A percentile compares a stretch with the other conserved stretches of the same genome.
These are phyloP conservation scores for Candida adriatica DNA, from an alignment of 805 yeast species.

Conservation along the genomic window DNA sequence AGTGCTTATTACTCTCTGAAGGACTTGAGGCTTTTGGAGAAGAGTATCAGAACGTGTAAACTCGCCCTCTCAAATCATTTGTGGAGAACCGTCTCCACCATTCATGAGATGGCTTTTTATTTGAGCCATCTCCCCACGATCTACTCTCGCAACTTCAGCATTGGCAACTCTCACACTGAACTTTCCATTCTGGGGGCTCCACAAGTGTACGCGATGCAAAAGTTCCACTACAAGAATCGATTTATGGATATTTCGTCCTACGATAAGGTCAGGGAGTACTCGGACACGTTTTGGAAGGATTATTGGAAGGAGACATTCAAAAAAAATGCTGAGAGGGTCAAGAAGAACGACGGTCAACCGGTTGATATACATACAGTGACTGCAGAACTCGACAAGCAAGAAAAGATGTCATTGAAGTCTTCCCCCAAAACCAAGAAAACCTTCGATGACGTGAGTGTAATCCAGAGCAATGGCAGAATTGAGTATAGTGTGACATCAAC, in stretches of 20 bases:
- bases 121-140: constrained; percentile 37
- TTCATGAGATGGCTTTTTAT: constrained; percentile 63
- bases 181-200: constrained; percentile 53
- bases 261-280: constrained; percentile 26
- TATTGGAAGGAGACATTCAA: constrained; percentile 42
- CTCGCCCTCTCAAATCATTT: constrained; percentile 43
- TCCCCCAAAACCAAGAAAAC: constrained; percentile 9
- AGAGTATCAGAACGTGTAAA: constrained; percentile 39
- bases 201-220: constrained; percentile 45
- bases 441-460: constrained; percentile 7
- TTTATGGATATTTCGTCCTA: constrained; percentile 31
- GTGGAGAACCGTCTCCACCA: constrained; percentile 51
- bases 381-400: constrained; percentile 19
- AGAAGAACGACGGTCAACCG: constrained; percentile 29
- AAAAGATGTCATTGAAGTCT: constrained; percentile 11
- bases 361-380: constrained; percentile 24
- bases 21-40: constrained; percentile 37
- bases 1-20: constrained; percentile 24
- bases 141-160: constrained; percentile 36
- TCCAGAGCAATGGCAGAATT: constrained; percentile 11
- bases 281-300: constrained; percentile 43
- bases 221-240: constrained; percentile 46
- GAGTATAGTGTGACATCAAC: constrained; percentile 4
- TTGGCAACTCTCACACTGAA: constrained; percentile 29
- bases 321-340: constrained; percentile 31